These are phyloP conservation scores for Diaporthe sp. DNA, from an alignment of 2,329 filamentous ascomycete species.

Conservation along the genomic window DNA sequence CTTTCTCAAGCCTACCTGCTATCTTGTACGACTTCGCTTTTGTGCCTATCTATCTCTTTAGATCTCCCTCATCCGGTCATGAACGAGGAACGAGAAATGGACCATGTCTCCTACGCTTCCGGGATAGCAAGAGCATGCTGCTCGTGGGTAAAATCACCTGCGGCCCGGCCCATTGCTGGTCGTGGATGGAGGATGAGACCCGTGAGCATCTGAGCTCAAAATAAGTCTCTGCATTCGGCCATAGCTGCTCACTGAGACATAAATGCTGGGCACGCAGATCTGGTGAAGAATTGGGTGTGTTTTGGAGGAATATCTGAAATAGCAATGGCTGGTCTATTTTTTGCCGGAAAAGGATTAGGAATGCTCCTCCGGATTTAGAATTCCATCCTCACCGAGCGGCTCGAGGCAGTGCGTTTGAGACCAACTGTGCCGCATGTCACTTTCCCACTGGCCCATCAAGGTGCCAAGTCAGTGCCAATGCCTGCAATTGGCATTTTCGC, in stretches of 20 bases:
- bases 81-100: neutral
- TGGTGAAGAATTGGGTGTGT: neutral
- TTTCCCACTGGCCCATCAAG: neutral
- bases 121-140: neutral
- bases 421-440: neutral
- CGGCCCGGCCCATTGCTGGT: too few species aligned
- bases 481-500: neutral
- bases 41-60: neutral
- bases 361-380: neutral
- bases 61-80: neutral
- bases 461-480: neutral
- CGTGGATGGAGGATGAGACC: too few species aligned
- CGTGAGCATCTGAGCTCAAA: neutral
- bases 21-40: neutral
- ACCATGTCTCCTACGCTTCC: neutral
- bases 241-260: neutral
- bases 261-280: neutral
- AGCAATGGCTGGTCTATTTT: neutral
- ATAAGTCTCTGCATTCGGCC: neutral
- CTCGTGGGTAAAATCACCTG: neutral
- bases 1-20: neutral
- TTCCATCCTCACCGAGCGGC: neutral
- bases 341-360: neutral
- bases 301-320: neutral
- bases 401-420: neutral